A percentile compares a stretch with the other conserved stretches of the same genome.
phyloP scores from a whole-genome alignment of 2,329 filamentous ascomycete species.

The Trichoderma cornu-damae region DNA sequence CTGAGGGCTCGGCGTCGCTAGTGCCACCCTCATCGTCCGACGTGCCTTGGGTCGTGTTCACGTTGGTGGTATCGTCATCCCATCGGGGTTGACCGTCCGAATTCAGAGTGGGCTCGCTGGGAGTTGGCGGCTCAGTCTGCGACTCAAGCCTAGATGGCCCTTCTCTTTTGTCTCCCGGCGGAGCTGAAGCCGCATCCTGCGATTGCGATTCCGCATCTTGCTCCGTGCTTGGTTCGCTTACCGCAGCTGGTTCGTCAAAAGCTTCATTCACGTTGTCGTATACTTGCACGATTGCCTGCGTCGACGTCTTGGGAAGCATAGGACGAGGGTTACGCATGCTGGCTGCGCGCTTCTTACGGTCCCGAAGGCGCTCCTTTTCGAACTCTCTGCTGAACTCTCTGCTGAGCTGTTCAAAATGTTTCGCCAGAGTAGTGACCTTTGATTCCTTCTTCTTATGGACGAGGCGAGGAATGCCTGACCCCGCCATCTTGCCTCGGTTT shows the following conservation, averaged over 20 bases:
- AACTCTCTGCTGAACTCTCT: conserved; percentile 97
- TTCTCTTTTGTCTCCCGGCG: conserved; percentile 27
- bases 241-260: conserved; percentile 70
- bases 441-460: conserved; percentile 69
- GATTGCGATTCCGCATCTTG: conserved; percentile 19
- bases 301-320: conserved; percentile 78
- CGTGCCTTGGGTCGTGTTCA: conserved; percentile 47
- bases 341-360: conserved; percentile 74
- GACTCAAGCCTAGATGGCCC: conserved; percentile 24
- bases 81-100: conserved; percentile 25
- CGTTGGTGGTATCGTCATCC: conserved; percentile 29
- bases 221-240: conserved; percentile 40
- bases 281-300: conserved; percentile 93
- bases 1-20: conserved; percentile 68
- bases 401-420: conserved; percentile 94
- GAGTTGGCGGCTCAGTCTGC: conserved; percentile 21
- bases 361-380: conserved; percentile 84
- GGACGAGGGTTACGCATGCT: conserved; percentile 70
- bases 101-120: conserved; percentile 24
- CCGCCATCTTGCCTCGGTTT: conserved; percentile 46
- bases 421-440: conserved; percentile 84
- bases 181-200: conserved; percentile 24
- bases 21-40: conserved; percentile 62
- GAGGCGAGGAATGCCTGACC: conserved; percentile 86
- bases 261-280: conserved; percentile 93